These are phyloP conservation scores for Pseudoscleropodium purum DNA, from an alignment of 225 moss, liverwort and hornwort species.

Conservation along the genomic window DNA sequence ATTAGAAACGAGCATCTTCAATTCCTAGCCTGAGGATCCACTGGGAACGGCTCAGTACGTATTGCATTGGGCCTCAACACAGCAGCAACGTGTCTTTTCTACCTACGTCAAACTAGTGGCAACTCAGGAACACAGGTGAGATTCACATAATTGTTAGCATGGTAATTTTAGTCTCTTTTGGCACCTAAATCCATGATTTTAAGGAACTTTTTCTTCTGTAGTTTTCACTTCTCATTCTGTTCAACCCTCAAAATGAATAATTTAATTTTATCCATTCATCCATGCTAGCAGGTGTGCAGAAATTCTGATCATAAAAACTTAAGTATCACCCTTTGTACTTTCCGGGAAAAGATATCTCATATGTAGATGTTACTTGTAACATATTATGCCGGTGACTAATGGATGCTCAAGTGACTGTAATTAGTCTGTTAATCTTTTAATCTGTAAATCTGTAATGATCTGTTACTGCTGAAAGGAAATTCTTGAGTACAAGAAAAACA, in stretches of 20 bases:
- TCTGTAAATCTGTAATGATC: not conserved
- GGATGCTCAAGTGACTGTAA: not conserved
- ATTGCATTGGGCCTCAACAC: not conserved
- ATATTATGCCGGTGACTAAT: not conserved
- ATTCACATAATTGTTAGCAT: not conserved
- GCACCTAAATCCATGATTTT: not conserved
- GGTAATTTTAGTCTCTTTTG: not conserved
- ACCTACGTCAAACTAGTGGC: not conserved
- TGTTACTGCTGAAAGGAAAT: not conserved
- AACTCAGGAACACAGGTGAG: not conserved
- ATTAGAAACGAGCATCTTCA: not conserved
- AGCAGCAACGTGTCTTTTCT: not conserved
- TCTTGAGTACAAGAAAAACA: not conserved
- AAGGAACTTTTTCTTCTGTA: not conserved
- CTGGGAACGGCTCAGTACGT: not conserved
- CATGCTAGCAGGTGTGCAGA: not conserved
- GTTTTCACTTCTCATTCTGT: not conserved
- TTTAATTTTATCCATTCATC: too few species aligned
- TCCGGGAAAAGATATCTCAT: not conserved
- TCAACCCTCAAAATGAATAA: too few species aligned
- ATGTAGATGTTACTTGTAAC: not conserved
- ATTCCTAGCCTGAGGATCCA: not conserved
- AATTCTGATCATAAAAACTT: not conserved
- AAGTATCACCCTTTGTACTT: not conserved
- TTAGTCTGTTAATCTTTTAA: not conserved